Base-by-base conservation (phyloP, 2,329 filamentous ascomycete genomes). In the Colletotrichum eremochloae region DNA sequence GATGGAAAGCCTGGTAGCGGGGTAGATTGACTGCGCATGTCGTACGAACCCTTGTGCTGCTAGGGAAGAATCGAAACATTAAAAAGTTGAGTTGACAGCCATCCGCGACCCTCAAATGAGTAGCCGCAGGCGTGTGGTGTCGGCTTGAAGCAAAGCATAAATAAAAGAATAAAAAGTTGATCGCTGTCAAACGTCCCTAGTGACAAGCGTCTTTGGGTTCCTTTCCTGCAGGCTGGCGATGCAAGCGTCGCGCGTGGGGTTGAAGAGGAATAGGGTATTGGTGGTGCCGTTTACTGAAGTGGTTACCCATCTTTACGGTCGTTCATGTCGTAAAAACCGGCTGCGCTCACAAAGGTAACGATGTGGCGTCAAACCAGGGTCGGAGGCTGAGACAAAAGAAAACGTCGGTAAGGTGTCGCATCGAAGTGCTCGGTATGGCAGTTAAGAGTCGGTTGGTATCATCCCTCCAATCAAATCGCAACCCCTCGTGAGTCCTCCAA, bases 181-280 rank as follows among this genome's bases (percentile, higher is more conserved):
- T 64, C 69, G 69, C 67, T 58, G 69, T 61, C 63, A 65, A 69
- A 60, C 64, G 66, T 63, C 53, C 60, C 66, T 50, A 61, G 60
- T 72, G 69, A 61, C 60, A 64, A 69, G 62, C 48, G 66, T 60
- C 53, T 18, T 55, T 60, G 53, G 66, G 58, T 63, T 72, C 69
- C 66, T 72, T 72, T 72, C 69, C 66, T 72, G 66, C 69, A 72
- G 66, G 69, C 46, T 31, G 69, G 69, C 66, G 53, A 61, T 65
- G 69, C 69, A 72, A 69, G 69, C 69, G 44, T 64, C 55, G 69
- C 69, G 29, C 66, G 44, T 50, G 33, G n/a, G 48, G 60, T 48
- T 55, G 66, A 69, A 72, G 66, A 72, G 69, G 69, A 64, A 52
- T 44, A 42, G 66, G 60, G 55, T 72, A 72, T 61, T 11, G 69